Evolutionary conservation across 1,284 basidiomycete species (phyloP).

Genomic region (Trichosporon sp.): DNA sequence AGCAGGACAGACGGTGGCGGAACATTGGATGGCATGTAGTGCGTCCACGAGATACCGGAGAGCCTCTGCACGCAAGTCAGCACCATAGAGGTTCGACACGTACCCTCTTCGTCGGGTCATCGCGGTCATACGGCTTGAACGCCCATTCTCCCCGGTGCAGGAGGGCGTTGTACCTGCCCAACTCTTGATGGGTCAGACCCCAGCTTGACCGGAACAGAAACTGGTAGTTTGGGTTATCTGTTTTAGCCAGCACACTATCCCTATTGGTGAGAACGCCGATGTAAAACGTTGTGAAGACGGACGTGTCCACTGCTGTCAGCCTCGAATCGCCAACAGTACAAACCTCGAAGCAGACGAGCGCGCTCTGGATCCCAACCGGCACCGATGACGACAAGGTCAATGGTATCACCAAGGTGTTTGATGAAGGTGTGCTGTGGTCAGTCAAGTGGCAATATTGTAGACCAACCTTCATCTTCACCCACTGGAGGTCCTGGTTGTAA

Average conservation of each 20-base stretch:
- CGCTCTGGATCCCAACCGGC: constrained; percentile 77
- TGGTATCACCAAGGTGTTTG: constrained; percentile 67
- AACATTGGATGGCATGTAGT: constrained; percentile 61
- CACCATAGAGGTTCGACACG: constrained; percentile 22
- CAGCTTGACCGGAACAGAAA: constrained; percentile 74
- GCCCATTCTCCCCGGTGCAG: constrained; percentile 60
- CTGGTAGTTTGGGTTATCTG: constrained; percentile 64
- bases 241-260: constrained; percentile 30
- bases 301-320: constrained; percentile 64
- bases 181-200: constrained; percentile 65
- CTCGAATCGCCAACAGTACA: constrained; percentile 23
- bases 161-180: constrained; percentile 71
- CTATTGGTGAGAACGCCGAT: constrained; percentile 60
- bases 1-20: constrained; percentile 65
- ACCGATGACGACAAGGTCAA: constrained; percentile 75
- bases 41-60: constrained; percentile 62
- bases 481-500: constrained; percentile 69
- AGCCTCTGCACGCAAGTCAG: constrained; percentile 32
- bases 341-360: constrained; percentile 72
- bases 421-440: constrained; percentile 8
- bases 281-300: constrained; percentile 75
- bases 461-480: constrained; percentile 70
- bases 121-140: constrained; percentile 43
- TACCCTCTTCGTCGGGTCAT: constrained; percentile 47
- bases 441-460: not conserved